These are phyloP conservation scores for Penicillium rolfsii DNA, from an alignment of 2,329 filamentous ascomycete genomes.

Conservation along the genomic window DNA sequence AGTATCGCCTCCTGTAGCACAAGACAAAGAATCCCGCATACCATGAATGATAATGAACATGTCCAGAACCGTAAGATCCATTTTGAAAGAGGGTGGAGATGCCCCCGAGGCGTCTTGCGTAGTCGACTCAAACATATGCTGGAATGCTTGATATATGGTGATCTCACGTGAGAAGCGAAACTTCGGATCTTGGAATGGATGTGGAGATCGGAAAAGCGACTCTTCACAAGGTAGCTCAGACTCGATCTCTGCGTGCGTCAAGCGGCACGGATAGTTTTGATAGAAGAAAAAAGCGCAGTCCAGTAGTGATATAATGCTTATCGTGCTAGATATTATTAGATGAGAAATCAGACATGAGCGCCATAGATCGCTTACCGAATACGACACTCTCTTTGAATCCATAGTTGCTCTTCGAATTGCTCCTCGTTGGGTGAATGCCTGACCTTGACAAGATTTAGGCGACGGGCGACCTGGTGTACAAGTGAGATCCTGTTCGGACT, in stretches of 20 bases:
- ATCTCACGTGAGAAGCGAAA: slow-evolving; percentile 44
- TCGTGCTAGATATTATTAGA: slow-evolving; percentile 37
- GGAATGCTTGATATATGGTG: slow-evolving; percentile 45
- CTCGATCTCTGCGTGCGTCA: slow-evolving; percentile 46
- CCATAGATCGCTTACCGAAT: slow-evolving; percentile 40
- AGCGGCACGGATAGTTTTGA: slow-evolving; percentile 50
- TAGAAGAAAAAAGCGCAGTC: slow-evolving; percentile 53
- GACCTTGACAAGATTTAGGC: slow-evolving; percentile 42
- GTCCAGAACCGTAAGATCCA: slow-evolving; percentile 41
- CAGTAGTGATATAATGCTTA: slow-evolving; percentile 46
- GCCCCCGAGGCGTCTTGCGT: slow-evolving; percentile 16
- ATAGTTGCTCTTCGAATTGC: slow-evolving; percentile 39
- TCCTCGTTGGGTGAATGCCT: slow-evolving; percentile 45
- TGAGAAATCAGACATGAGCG: too few species aligned
- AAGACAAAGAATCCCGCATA: slow-evolving; percentile 22
- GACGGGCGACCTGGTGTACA: slow-evolving; percentile 41
- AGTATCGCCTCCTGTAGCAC: background rate
- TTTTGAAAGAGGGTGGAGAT: slow-evolving; percentile 6
- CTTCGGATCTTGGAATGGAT: slow-evolving; percentile 48
- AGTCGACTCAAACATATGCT: slow-evolving; percentile 41
- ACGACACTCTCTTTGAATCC: slow-evolving; percentile 51
- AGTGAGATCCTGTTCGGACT: background rate
- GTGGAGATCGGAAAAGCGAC: slow-evolving; percentile 43
- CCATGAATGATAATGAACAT: slow-evolving; percentile 50
- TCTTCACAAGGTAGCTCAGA: slow-evolving; percentile 51